phyloP scores from a whole-genome alignment of 2,329 filamentous ascomycete genomes.

The Simplicillium sp. region DNA sequence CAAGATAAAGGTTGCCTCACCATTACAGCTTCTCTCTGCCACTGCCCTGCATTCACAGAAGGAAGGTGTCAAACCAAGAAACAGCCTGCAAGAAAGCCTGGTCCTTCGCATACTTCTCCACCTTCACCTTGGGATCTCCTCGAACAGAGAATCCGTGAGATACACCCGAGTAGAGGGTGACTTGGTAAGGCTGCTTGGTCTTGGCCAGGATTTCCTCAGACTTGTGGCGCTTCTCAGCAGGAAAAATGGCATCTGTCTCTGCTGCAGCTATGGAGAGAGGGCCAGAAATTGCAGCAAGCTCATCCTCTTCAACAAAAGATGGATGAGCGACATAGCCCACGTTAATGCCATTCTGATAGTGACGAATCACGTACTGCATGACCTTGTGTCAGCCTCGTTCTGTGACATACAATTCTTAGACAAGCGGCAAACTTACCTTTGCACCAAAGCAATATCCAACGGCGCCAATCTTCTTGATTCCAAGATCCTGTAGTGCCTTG shows the following conservation, averaged over 20 bases:
- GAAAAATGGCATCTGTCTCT: conserved; percentile 51
- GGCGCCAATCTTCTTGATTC: conserved; percentile 42
- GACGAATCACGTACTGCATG: conserved; percentile 56
- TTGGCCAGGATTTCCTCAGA: conserved; percentile 50
- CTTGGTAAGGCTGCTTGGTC: conserved; percentile 51
- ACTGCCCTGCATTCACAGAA: conserved; percentile 6
- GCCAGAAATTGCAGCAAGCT: conserved; percentile 45
- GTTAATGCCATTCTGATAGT: conserved; percentile 45
- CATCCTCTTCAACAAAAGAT: conserved; percentile 47
- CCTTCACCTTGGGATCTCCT: conserved; percentile 41
- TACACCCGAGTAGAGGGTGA: conserved; percentile 60
- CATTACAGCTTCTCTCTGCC: too few species aligned
- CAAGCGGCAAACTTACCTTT: conserved; percentile 29
- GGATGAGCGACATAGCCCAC: conserved; percentile 58
- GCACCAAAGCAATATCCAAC: conserved; percentile 60
- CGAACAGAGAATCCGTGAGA: conserved; percentile 68
- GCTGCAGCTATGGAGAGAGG: conserved; percentile 56
- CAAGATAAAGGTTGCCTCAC: too few species aligned
- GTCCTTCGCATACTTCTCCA: conserved; percentile 63
- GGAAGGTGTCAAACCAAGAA: conserved; percentile 57
- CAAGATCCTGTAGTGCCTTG: conserved; percentile 44
- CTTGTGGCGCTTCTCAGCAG: conserved; percentile 41
- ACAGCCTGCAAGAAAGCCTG: conserved; percentile 69
- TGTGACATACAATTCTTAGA: too few species aligned
- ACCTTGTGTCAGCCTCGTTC: background rate